A percentile compares a stretch with the other conserved stretches of the same genome.
Conservation (phyloP, 2,329 filamentous ascomycete genomes). For the Thermoascus crustaceus region DNA sequence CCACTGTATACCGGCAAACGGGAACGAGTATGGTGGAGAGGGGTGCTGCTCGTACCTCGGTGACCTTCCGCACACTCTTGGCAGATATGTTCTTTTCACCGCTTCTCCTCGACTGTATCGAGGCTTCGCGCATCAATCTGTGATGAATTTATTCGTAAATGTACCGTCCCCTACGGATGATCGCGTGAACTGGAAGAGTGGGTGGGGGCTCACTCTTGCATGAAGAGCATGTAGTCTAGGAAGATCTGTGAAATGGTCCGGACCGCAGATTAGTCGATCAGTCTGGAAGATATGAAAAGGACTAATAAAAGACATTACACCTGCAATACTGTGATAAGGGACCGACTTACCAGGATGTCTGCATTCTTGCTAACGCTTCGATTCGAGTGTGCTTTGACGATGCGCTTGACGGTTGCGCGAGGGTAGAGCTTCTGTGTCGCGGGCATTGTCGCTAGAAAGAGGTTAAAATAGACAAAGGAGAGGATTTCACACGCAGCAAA, state of each 20-base stretch:
- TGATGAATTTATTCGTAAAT: background rate
- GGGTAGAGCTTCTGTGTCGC: conserved; percentile 70
- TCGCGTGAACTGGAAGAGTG: background rate
- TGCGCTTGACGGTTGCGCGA: conserved; percentile 75
- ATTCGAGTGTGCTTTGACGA: conserved; percentile 80
- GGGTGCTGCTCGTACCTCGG: conserved; percentile 52
- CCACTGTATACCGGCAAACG: too few relatives aligned
- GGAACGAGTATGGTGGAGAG: too few relatives aligned
- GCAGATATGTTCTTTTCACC: conserved; percentile 68
- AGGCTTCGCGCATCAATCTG: conserved; percentile 71
- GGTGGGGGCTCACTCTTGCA: conserved; percentile 48
- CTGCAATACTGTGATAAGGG: background rate
- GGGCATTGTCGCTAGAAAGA: conserved; percentile 40
- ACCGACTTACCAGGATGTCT: conserved; percentile 62
- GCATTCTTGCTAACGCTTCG: conserved; percentile 74
- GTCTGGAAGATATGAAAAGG: too few relatives aligned
- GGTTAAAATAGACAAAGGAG: background rate
- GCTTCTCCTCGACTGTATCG: conserved; percentile 64
- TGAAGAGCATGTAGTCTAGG: conserved; percentile 74
- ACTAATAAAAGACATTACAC: background rate
- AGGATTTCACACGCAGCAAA: background rate
- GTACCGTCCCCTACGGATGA: background rate
- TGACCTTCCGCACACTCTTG: conserved; percentile 67
- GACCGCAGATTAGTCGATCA: background rate
- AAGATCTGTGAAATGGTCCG: conserved; percentile 55